Percentiles rank a stretch among this genome's conserved stretches.
These are phyloP conservation scores for Casuarina glauca DNA, from an alignment of 306 rosid genomes.

Conservation along the genomic window DNA sequence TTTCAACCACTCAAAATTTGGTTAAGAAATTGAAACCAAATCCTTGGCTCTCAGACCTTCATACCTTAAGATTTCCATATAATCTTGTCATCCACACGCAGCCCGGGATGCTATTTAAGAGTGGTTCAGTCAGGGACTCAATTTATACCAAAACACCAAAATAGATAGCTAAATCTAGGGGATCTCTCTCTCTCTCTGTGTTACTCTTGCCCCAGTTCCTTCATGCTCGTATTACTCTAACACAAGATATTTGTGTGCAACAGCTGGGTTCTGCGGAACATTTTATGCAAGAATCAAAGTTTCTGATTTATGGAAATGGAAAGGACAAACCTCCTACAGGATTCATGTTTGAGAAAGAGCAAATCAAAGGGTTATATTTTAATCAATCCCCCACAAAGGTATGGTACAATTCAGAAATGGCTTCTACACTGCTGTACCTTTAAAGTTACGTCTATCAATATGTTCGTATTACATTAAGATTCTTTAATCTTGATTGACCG, in stretches of 20 bases:
- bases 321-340: slow-evolving; percentile 86
- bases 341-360: slow-evolving; percentile 99
- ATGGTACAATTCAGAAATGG: slow-evolving; percentile 26
- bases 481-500: too few relatives aligned
- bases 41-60: not conserved
- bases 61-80: not conserved
- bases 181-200: not conserved
- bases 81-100: too few relatives aligned
- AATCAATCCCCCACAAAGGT: slow-evolving; percentile 90
- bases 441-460: too few relatives aligned
- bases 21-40: slow-evolving; percentile 16
- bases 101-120: not conserved
- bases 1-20: slow-evolving; percentile 8
- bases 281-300: slow-evolving; percentile 82
- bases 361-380: slow-evolving; percentile 91
- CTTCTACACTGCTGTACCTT: not conserved
- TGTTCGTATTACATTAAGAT: too few relatives aligned
- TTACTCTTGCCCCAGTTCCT: not conserved
- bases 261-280: slow-evolving; percentile 90
- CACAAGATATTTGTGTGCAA: slow-evolving; percentile 24
- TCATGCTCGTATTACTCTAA: slow-evolving; percentile 22
- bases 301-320: slow-evolving; percentile 85
- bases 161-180: not conserved
- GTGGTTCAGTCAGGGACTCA: not conserved
- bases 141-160: not conserved